Percentiles rank a stretch among this genome's conserved stretches.
These are phyloP conservation scores for Chytriomyces hyalinus DNA, from an alignment of 192 early-diverging fungal genomes.

Conservation along the genomic window DNA sequence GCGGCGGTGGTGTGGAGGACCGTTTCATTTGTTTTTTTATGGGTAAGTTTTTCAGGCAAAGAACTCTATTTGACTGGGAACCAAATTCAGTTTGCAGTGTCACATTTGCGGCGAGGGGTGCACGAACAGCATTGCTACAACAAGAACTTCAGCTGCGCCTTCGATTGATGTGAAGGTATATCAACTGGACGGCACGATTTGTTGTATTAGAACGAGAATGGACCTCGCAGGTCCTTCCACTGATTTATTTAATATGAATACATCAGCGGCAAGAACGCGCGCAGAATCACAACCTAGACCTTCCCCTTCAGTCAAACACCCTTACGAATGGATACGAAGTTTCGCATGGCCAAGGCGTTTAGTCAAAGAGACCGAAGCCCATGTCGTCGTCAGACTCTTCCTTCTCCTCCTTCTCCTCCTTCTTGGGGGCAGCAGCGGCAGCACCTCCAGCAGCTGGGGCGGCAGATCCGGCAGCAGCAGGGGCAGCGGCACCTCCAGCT, in stretches of 20 bases:
- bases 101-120: not conserved
- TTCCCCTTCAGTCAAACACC: too few relatives aligned
- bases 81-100: conserved; percentile 69
- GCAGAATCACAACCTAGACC: too few relatives aligned
- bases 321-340: too few relatives aligned
- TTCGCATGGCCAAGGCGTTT: conserved; percentile 48
- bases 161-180: too few relatives aligned
- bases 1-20: conserved; percentile 44
- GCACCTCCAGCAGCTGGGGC: conserved; percentile 69
- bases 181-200: too few relatives aligned
- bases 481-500: conserved; percentile 81
- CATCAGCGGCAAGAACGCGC: too few relatives aligned
- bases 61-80: conserved; percentile 62
- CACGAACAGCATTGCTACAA: not conserved
- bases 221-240: too few relatives aligned
- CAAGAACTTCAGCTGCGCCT: too few relatives aligned
- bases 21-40: conserved; percentile 55
- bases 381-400: conserved; percentile 91
- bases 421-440: conserved; percentile 64
- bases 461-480: conserved; percentile 68
- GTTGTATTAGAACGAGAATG: too few relatives aligned
- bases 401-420: conserved; percentile 73
- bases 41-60: conserved; percentile 84
- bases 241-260: too few relatives aligned
- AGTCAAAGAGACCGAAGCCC: conserved; percentile 98